phyloP scores from a whole-genome alignment of 2,329 filamentous ascomycete genomes.

The Camillea tinctor region DNA sequence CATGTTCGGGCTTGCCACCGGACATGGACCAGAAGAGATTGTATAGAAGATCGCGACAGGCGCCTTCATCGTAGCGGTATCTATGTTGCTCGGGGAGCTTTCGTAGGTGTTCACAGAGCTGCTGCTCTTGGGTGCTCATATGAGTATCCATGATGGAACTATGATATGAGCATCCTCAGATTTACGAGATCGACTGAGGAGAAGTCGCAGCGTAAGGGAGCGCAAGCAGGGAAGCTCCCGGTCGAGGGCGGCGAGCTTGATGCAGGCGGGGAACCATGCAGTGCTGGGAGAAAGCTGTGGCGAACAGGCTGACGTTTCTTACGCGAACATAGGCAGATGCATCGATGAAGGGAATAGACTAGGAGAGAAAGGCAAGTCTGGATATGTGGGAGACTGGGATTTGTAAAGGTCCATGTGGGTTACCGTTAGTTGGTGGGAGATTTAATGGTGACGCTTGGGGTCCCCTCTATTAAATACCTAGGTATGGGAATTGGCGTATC shows the following conservation, averaged over 20 bases:
- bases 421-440: constrained; percentile 2
- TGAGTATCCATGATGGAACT: constrained; percentile 46
- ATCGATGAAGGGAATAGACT: not conserved
- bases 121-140: constrained; percentile 70
- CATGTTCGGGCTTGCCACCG: constrained; percentile 68
- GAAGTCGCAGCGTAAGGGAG: not conserved
- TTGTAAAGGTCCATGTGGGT: not conserved
- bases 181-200: not conserved
- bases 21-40: constrained; percentile 87
- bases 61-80: constrained; percentile 73
- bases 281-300: not conserved
- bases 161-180: constrained; percentile 21
- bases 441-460: not conserved
- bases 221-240: not conserved
- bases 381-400: constrained; percentile 1
- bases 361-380: constrained; percentile 8
- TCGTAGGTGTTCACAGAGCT: constrained; percentile 80
- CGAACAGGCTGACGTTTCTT: not conserved
- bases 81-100: constrained; percentile 71
- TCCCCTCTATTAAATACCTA: constrained; percentile 15
- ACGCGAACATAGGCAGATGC: not conserved
- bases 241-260: not conserved
- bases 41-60: constrained; percentile 69
- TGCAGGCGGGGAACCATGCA: not conserved
- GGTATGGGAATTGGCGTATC: constrained; percentile 1